phyloP scores from a whole-genome alignment of 768 basidiomycete species.

The Leucosporidium creatinivorum region DNA sequence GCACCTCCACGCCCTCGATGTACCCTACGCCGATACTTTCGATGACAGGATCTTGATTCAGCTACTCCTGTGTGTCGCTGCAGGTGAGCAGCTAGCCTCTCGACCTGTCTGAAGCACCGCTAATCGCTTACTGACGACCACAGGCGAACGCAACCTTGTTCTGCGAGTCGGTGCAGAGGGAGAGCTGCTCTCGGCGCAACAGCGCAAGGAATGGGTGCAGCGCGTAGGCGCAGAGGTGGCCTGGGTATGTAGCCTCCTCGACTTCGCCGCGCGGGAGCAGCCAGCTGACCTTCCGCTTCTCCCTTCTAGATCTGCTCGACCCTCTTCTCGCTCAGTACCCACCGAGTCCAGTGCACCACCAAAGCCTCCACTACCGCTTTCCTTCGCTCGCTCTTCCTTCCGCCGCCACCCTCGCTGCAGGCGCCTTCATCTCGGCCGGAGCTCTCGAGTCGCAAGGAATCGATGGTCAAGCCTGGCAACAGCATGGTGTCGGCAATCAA shows the following conservation, averaged over 20 bases:
- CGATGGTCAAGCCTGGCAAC: no score
- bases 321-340: conserved; percentile 1
- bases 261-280: neutral
- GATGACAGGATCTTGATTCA: conserved; percentile 2
- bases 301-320: neutral
- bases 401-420: neutral
- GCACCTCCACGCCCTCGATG: neutral
- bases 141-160: conserved; percentile 2
- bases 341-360: neutral
- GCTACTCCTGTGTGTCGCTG: neutral
- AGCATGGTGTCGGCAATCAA: no score
- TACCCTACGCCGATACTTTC: neutral
- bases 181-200: neutral
- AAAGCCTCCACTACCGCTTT: neutral
- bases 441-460: neutral
- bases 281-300: neutral
- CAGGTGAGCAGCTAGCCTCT: neutral
- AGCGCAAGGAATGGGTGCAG: neutral
- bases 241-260: neutral
- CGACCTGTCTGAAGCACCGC: no score
- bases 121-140: no score
- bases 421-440: neutral
- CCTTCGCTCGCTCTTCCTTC: conserved; percentile 9
- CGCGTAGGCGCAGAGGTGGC: neutral
- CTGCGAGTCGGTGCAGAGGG: neutral